Evolutionary conservation across 352 stramenopile species (phyloP).

Genomic region (Phytophthora palmivora): DNA sequence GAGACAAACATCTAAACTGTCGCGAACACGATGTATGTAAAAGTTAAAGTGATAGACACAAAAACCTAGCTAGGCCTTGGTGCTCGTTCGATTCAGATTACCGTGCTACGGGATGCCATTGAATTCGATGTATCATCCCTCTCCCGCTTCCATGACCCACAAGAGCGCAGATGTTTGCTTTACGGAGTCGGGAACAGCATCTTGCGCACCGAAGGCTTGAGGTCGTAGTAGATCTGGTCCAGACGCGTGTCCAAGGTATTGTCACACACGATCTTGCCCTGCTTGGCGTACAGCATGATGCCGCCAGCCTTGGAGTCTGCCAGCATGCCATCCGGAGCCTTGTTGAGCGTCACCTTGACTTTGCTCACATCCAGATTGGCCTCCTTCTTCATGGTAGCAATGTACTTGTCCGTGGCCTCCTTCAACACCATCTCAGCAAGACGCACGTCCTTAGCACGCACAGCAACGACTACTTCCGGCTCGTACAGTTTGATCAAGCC

Average conservation of each 20-base stretch:
- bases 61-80: conserved; percentile 22
- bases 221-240: conserved; percentile 85
- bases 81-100: conserved; percentile 17
- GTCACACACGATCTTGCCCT: conserved; percentile 98
- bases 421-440: conserved; percentile 90
- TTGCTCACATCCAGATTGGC: conserved; percentile 92
- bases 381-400: conserved; percentile 88
- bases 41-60: conserved; percentile 24
- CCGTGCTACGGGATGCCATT: conserved; percentile 5
- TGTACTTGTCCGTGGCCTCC: conserved; percentile 87
- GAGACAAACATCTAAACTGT: conserved; percentile 7
- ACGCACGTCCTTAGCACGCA: conserved; percentile 91
- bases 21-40: conserved; percentile 22
- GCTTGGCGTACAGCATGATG: conserved; percentile 86
- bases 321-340: conserved; percentile 85
- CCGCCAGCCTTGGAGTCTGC: conserved; percentile 81
- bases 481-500: conserved; percentile 99
- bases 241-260: conserved; percentile 96
- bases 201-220: conserved; percentile 82
- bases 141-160: neutral
- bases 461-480: conserved; percentile 93
- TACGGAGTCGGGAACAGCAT: conserved; percentile 76
- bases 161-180: conserved; percentile 5
- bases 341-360: conserved; percentile 92
- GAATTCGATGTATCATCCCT: conserved; percentile 16